These are phyloP conservation scores for Boletus sp. DNA, from an alignment of 768 basidiomycete genomes.

Conservation along the genomic window DNA sequence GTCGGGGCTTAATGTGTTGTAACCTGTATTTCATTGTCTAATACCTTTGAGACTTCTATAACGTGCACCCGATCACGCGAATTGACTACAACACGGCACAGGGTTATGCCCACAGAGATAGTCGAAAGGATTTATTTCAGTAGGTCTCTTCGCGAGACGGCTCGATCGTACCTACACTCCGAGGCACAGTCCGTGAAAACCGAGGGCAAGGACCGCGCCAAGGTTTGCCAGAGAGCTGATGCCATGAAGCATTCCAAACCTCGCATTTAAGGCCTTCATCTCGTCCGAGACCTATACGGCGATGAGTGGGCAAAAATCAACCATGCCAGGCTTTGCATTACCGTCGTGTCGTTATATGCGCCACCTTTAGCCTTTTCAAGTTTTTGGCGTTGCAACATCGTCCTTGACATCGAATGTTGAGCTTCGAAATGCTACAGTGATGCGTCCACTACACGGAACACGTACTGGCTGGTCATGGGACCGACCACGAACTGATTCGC, in stretches of 20 bases:
- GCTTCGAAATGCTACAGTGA: not conserved
- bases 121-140: not conserved
- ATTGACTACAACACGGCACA: not conserved
- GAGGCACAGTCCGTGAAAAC: constrained; percentile 72
- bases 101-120: not conserved
- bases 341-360: constrained; percentile 59
- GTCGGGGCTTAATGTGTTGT: constrained; percentile 63
- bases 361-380: constrained; percentile 76
- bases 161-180: constrained; percentile 51
- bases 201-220: constrained; percentile 53
- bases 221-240: constrained; percentile 69
- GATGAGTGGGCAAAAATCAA: constrained; percentile 8
- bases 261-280: constrained; percentile 68
- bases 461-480: constrained; percentile 68
- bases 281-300: constrained; percentile 53
- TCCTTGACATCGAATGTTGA: constrained; percentile 37
- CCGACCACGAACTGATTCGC: constrained; percentile 70
- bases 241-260: constrained; percentile 68
- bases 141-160: not conserved
- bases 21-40: constrained; percentile 32
- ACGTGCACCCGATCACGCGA: not conserved
- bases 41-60: constrained; percentile 14
- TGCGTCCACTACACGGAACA: not conserved
- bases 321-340: constrained; percentile 34
- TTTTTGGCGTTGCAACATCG: constrained; percentile 73